phyloP scores from a whole-genome alignment of 2,329 filamentous ascomycete genomes.

The Fusarium penzigii region DNA sequence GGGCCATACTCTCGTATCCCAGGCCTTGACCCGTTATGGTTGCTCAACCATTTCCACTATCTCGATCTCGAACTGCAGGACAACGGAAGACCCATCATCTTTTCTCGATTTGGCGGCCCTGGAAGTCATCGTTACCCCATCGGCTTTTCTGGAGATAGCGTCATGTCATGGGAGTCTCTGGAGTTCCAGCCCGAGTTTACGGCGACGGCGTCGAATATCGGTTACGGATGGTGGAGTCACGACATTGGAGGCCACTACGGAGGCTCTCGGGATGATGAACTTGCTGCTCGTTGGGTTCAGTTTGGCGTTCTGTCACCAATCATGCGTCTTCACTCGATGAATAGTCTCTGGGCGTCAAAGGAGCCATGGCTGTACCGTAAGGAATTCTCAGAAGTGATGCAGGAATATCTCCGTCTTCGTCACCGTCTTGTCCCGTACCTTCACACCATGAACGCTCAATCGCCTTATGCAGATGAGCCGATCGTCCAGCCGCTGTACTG shows the following conservation, averaged over 20 bases:
- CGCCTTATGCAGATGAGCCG: conserved; percentile 47
- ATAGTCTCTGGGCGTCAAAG: conserved; percentile 59
- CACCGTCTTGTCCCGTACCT: conserved; percentile 63
- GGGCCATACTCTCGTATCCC: conserved; percentile 54
- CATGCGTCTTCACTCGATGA: conserved; percentile 60
- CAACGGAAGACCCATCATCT: conserved; percentile 47
- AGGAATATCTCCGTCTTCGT: conserved; percentile 51
- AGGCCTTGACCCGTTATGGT: conserved; percentile 63
- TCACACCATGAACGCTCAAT: conserved; percentile 56
- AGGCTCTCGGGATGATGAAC: conserved; percentile 58
- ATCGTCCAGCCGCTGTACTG: conserved; percentile 65
- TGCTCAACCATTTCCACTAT: conserved; percentile 66
- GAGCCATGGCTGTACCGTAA: conserved; percentile 60
- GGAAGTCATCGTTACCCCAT: conserved; percentile 65
- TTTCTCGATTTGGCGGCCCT: conserved; percentile 63
- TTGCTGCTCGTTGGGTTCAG: conserved; percentile 62
- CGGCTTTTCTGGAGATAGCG: conserved; percentile 64
- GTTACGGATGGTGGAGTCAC: conserved; percentile 69
- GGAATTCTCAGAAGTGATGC: conserved; percentile 48
- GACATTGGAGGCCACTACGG: conserved; percentile 66
- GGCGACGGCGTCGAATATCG: conserved; percentile 65
- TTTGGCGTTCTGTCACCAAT: conserved; percentile 63
- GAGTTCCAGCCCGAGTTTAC: conserved; percentile 68
- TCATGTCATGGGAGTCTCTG: conserved; percentile 61
- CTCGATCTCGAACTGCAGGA: conserved; percentile 46